Percentiles rank a stretch among this genome's conserved stretches.
These are phyloP conservation scores for Arthroderma sp. DNA, from an alignment of 2,329 filamentous ascomycete genomes.

Conservation along the genomic window DNA sequence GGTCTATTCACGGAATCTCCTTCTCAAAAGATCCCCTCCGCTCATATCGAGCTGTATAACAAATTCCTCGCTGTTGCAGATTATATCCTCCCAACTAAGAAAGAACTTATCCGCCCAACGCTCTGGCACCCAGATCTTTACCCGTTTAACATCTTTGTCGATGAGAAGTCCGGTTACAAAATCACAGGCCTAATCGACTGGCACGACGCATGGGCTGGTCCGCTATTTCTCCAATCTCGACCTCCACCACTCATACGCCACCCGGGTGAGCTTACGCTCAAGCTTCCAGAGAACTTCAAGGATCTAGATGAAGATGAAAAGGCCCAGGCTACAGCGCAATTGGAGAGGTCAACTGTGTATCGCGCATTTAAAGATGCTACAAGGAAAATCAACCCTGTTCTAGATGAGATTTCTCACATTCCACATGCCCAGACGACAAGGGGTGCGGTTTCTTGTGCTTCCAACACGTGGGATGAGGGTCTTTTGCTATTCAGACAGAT, in stretches of 20 bases:
- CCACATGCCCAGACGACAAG: constrained; percentile 10
- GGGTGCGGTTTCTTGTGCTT: constrained; percentile 15
- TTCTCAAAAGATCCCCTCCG: constrained; percentile 16
- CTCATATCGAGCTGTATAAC: constrained; percentile 22
- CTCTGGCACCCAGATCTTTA: constrained; percentile 31
- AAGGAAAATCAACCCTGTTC: constrained; percentile 4
- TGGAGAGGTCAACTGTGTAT: background rate
- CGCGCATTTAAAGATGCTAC: constrained; percentile 3
- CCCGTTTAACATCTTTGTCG: constrained; percentile 27
- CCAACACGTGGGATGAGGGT: constrained; percentile 18
- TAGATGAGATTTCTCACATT: constrained; percentile 1
- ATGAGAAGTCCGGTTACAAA: constrained; percentile 6
- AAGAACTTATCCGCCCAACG: constrained; percentile 15
- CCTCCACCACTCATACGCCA: constrained; percentile 11
- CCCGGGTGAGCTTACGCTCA: constrained; percentile 14
- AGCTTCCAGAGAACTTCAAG: constrained; percentile 15
- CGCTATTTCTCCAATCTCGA: constrained; percentile 1
- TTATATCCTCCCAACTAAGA: constrained; percentile 18
- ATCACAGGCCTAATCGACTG: constrained; percentile 26
- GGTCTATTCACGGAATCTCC: background rate
- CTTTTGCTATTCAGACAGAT: constrained; percentile 8
- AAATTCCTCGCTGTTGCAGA: constrained; percentile 21
- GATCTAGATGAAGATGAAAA: constrained; percentile 6
- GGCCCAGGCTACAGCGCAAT: background rate
- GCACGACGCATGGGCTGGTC: background rate